Percentiles rank a stretch among this genome's conserved stretches.
phyloP scores from a whole-genome alignment of 768 basidiomycete species.

The Leucocoprinus leucothites region DNA sequence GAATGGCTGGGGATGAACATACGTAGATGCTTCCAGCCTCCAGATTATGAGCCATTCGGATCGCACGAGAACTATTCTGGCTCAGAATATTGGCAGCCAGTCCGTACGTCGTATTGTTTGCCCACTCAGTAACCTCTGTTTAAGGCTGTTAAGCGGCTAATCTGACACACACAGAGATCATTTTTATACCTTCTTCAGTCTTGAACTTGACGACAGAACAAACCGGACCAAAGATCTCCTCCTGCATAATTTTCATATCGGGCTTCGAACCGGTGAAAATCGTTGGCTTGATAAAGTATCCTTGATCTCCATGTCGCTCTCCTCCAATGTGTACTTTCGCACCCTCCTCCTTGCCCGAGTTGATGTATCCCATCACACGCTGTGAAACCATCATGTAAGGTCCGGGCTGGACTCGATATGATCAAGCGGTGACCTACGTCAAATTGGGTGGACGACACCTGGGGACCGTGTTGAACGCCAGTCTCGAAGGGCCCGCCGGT shows the following conservation, averaged over 20 bases:
- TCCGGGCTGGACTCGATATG: no score
- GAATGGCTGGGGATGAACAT: constrained; percentile 14
- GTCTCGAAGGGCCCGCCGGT: constrained; percentile 63
- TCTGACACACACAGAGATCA: no score
- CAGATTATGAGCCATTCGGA: constrained; percentile 60
- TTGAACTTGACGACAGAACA: constrained; percentile 77
- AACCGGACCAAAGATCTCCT: constrained; percentile 84
- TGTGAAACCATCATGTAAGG: neutral
- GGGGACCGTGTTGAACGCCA: constrained; percentile 63
- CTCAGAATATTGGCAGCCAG: constrained; percentile 78
- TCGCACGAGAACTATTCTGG: constrained; percentile 60
- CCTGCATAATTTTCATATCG: constrained; percentile 71
- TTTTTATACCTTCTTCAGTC: constrained; percentile 48
- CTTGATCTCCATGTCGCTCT: constrained; percentile 42
- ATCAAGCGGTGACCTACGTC: constrained; percentile 23
- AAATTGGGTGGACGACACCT: constrained; percentile 66
- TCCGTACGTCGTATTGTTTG: constrained; percentile 79
- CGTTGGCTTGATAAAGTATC: constrained; percentile 73
- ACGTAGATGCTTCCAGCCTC: constrained; percentile 68
- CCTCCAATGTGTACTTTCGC: constrained; percentile 70
- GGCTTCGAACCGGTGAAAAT: constrained; percentile 66
- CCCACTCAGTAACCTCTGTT: constrained; percentile 49
- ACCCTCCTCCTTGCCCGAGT: constrained; percentile 69
- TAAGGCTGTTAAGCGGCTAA: no score
- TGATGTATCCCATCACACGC: constrained; percentile 75